Conservation (phyloP, 441 rosid genomes). For the Daphne laureola region DNA sequence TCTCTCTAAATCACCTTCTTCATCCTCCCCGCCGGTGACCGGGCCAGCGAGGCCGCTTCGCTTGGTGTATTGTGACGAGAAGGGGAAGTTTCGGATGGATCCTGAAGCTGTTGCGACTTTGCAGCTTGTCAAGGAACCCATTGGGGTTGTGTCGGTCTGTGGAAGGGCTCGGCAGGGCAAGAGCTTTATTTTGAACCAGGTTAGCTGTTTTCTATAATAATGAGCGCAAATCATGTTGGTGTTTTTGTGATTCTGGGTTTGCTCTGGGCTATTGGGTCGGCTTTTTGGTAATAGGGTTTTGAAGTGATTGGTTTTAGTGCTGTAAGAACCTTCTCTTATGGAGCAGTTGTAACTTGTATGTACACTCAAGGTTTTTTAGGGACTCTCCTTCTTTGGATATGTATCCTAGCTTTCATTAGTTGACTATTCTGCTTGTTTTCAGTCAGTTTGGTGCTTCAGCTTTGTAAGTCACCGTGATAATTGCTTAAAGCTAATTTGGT, state of each 20-base stretch:
- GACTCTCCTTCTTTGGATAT: no score
- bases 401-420: no score
- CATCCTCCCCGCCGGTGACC: slow-evolving; percentile 39
- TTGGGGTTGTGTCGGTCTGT: slow-evolving; percentile 93
- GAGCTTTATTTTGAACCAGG: slow-evolving; percentile 93
- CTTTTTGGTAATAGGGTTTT: no score
- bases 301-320: not conserved
- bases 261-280: no score
- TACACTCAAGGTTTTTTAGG: no score
- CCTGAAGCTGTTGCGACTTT: slow-evolving; percentile 91
- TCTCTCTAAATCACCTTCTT: slow-evolving; percentile 20
- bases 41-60: slow-evolving; percentile 93
- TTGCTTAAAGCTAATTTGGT: no score
- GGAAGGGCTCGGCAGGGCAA: slow-evolving; percentile 98
- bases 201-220: slow-evolving; percentile 6
- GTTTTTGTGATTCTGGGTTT: no score
- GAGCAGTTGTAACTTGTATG: not conserved
- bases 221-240: not conserved
- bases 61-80: slow-evolving; percentile 78
- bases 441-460: no score
- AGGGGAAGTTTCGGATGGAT: slow-evolving; percentile 96
- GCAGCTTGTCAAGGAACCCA: slow-evolving; percentile 89
- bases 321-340: not conserved
- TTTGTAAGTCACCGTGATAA: no score
- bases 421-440: no score